phyloP scores from a whole-genome alignment of 305 asterid species.

The Lippia alba region DNA sequence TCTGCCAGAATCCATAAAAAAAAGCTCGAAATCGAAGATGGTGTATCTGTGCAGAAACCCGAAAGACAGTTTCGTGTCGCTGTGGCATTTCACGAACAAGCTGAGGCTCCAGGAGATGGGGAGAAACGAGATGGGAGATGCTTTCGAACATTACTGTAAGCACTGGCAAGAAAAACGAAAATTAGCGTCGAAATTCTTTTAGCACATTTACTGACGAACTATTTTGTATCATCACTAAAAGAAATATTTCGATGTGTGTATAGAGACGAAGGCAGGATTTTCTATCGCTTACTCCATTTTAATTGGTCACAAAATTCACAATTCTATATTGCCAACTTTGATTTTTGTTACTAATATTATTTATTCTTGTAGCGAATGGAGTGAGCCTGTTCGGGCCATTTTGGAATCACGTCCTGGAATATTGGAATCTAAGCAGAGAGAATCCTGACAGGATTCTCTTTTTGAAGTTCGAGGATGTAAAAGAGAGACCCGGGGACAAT shows the following conservation, averaged over 20 bases:
- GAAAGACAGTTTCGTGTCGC: slow-evolving; percentile 54
- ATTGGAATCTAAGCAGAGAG: slow-evolving; percentile 48
- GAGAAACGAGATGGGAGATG: slow-evolving; percentile 32
- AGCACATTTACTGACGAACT: no score
- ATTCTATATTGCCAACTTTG: no score
- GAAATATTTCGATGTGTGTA: no score
- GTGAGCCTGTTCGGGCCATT: slow-evolving; percentile 51
- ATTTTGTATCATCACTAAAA: no score
- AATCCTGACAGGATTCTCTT: slow-evolving; percentile 43
- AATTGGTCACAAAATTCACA: no score
- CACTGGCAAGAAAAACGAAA: no score
- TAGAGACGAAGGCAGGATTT: no score
- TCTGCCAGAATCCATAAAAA: slow-evolving; percentile 41
- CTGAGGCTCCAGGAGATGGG: slow-evolving; percentile 26
- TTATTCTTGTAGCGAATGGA: slow-evolving; percentile 24
- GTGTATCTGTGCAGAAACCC: slow-evolving; percentile 62
- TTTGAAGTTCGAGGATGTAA: slow-evolving; percentile 60
- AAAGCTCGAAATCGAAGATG: slow-evolving; percentile 33
- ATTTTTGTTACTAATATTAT: no score
- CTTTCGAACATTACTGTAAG: slow-evolving; percentile 46
- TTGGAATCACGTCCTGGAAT: slow-evolving; percentile 56
- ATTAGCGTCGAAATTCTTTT: no score
- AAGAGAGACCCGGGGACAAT: slow-evolving; percentile 33
- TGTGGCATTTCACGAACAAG: slow-evolving; percentile 50
- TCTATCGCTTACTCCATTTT: no score